phyloP scores from a whole-genome alignment of 352 stramenopile genomes.

The Phytophthora cactorum region DNA sequence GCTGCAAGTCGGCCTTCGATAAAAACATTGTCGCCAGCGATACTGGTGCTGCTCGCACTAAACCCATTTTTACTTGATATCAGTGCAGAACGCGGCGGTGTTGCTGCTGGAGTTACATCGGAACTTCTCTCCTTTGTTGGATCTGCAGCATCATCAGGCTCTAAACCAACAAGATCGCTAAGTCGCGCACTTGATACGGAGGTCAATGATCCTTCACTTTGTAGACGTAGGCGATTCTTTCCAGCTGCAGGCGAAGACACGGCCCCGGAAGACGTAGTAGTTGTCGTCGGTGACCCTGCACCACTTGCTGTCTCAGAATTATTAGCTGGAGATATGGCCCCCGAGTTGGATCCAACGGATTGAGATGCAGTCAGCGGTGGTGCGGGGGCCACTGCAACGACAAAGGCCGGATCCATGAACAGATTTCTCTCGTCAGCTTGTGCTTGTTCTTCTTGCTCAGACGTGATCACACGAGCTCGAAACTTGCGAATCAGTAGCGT shows the following conservation, averaged over 20 bases:
- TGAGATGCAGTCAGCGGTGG: conserved; percentile 5
- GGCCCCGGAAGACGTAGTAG: conserved; percentile 9
- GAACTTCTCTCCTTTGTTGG: conserved; percentile 11
- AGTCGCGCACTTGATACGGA: conserved; percentile 32
- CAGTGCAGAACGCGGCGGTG: conserved; percentile 18
- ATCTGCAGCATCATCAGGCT: conserved; percentile 28
- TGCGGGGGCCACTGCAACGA: conserved; percentile 12
- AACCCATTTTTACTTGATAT: conserved; percentile 21
- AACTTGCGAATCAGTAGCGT: conserved; percentile 77
- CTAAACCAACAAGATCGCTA: conserved; percentile 42
- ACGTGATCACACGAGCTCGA: conserved; percentile 50
- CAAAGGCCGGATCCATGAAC: conserved; percentile 75
- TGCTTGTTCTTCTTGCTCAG: conserved; percentile 64
- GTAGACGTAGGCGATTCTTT: conserved; percentile 28
- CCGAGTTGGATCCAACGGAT: conserved; percentile 18
- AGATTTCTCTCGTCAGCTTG: conserved; percentile 67
- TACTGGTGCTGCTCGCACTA: conserved; percentile 11
- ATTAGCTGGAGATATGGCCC: conserved; percentile 29
- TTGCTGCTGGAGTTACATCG: conserved; percentile 12
- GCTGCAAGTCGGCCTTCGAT: conserved; percentile 67
- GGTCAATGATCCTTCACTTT: conserved; percentile 36
- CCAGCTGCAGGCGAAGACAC: conserved; percentile 13
- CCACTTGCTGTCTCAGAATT: conserved; percentile 29
- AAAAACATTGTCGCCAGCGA: conserved; percentile 36
- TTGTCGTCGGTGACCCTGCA: conserved; percentile 27